phyloP scores from a whole-genome alignment of 371 early-diverging fungal species.

The Thermomucor indicae-seudaticae region DNA sequence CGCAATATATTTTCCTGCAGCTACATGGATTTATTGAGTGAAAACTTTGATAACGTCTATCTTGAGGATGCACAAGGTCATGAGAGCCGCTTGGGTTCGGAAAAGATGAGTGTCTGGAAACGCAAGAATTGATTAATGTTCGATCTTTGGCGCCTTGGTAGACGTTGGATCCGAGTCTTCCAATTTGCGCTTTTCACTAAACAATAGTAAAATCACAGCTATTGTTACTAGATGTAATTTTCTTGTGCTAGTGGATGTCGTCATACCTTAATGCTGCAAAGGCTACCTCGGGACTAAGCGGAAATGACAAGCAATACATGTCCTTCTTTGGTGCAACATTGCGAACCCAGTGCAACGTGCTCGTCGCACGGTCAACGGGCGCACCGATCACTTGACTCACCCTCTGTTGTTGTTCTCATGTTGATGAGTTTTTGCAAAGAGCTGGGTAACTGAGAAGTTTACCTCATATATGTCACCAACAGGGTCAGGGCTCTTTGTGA shows the following conservation, averaged over 20 bases:
- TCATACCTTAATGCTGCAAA: constrained; percentile 26
- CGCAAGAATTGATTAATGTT: constrained; percentile 12
- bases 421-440: background rate
- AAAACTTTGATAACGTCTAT: constrained; percentile 54
- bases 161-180: constrained; percentile 1
- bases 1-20: constrained; percentile 1
- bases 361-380: constrained; percentile 39
- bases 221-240: background rate
- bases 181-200: constrained; percentile 23
- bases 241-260: background rate
- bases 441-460: constrained; percentile 7
- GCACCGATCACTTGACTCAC: constrained; percentile 51
- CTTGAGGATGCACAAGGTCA: constrained; percentile 53
- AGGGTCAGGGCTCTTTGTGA: constrained; percentile 78
- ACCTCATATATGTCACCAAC: constrained; percentile 68
- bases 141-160: constrained; percentile 1
- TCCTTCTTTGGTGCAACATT: constrained; percentile 97
- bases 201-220: background rate
- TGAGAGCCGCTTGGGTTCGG: constrained; percentile 47
- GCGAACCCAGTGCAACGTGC: constrained; percentile 73
- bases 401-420: constrained; percentile 28
- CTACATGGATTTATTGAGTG: constrained; percentile 43
- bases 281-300: constrained; percentile 57
- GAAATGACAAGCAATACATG: constrained; percentile 94
- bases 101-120: constrained; percentile 59